These are phyloP conservation scores for Epichloe gansuensis DNA, from an alignment of 2,329 filamentous ascomycete species.

Conservation along the genomic window DNA sequence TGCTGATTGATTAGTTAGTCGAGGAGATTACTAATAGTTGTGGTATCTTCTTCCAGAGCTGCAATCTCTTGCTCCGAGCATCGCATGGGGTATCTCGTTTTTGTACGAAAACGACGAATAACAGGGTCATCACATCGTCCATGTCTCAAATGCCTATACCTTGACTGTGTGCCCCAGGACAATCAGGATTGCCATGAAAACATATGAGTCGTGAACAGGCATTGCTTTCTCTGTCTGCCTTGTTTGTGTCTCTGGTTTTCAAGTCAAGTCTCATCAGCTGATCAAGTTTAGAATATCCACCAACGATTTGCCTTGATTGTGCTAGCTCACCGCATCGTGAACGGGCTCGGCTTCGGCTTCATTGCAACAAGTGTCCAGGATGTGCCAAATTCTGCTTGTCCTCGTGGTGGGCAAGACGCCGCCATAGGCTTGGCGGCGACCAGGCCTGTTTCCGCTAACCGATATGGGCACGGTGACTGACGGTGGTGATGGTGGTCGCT, in stretches of 20 bases:
- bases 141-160: background rate
- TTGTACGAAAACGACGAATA: background rate
- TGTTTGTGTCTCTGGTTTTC: background rate
- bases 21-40: background rate
- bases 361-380: background rate
- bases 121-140: background rate
- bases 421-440: constrained; percentile 4
- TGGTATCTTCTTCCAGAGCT: background rate
- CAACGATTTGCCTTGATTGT: background rate
- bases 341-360: constrained; percentile 1
- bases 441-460: background rate
- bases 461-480: background rate
- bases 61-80: background rate
- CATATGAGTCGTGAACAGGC: background rate
- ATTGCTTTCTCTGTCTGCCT: background rate
- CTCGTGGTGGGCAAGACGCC: constrained; percentile 4
- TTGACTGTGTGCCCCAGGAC: no score
- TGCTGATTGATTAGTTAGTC: background rate
- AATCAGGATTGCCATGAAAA: no score
- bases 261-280: background rate
- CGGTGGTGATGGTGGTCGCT: background rate
- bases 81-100: background rate
- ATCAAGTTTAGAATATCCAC: background rate
- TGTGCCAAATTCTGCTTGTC: constrained; percentile 5
- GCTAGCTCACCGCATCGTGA: constrained; percentile 6